These are phyloP conservation scores for Aotearoamyces nothofagi DNA, from an alignment of 2,329 filamentous ascomycete species.

Conservation along the genomic window DNA sequence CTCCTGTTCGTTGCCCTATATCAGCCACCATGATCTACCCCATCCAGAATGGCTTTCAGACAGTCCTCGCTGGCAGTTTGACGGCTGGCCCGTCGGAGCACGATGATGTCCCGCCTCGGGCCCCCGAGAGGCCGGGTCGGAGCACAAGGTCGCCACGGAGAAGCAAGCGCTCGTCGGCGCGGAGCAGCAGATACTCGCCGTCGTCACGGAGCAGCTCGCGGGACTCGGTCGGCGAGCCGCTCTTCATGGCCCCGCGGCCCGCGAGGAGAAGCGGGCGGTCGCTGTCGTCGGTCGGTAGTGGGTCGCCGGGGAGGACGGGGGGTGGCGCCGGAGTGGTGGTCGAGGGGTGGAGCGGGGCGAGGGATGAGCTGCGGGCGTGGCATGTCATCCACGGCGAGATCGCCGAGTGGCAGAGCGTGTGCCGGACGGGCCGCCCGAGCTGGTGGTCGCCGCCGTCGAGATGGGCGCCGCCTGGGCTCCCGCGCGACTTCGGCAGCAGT, in stretches of 20 bases:
- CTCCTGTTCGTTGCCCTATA: too few species aligned
- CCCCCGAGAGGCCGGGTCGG: too few species aligned
- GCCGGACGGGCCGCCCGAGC: slow-evolving; percentile 15
- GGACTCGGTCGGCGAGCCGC: neutral
- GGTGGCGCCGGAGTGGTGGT: slow-evolving; percentile 6
- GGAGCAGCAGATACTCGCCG: too few species aligned
- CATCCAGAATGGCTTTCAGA: too few species aligned
- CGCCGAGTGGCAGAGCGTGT: slow-evolving; percentile 18
- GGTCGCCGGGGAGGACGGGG: slow-evolving; percentile 3
- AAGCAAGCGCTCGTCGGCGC: too few species aligned
- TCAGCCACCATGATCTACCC: too few species aligned
- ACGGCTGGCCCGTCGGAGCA: too few species aligned
- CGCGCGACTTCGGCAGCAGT: neutral
- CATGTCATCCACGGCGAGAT: slow-evolving; percentile 17
- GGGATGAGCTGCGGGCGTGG: slow-evolving; percentile 10
- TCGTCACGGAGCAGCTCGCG: neutral
- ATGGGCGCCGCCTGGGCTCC: slow-evolving; percentile 8
- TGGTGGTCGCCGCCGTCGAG: slow-evolving; percentile 19
- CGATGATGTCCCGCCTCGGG: too few species aligned
- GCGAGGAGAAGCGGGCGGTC: slow-evolving; percentile 6
- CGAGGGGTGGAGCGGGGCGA: neutral
- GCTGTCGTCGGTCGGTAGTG: slow-evolving; percentile 14
- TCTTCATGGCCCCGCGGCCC: neutral
- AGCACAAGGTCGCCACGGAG: too few species aligned
- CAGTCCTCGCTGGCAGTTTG: too few species aligned